Evolutionary conservation across 495 filamentous ascomycete genomes (phyloP).

Genomic region (Aspergillus campestris): DNA sequence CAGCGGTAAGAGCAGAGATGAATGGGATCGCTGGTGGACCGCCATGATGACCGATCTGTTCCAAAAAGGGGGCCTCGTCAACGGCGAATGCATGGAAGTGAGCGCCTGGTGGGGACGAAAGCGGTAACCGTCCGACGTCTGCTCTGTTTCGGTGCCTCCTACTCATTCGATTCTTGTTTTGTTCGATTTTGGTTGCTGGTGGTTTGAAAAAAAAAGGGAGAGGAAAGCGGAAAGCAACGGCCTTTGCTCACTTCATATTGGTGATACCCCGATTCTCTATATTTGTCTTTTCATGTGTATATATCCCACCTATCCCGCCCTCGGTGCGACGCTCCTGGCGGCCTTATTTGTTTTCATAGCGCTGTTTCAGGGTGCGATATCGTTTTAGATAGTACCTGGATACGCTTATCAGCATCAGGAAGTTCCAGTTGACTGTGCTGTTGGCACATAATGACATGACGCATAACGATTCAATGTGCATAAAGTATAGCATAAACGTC

Average conservation of each 20-base stretch:
- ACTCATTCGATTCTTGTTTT: too few species aligned
- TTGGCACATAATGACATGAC: conserved; percentile 1
- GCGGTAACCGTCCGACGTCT: conserved; percentile 22
- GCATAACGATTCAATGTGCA: too few species aligned
- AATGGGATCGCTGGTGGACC: conserved; percentile 87
- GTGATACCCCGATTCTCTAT: conserved; percentile 33
- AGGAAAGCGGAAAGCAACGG: conserved; percentile 18
- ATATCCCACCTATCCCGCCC: conserved; percentile 9
- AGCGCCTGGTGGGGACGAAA: conserved; percentile 93
- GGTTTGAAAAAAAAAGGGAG: conserved; percentile 10
- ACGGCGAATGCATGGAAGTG: conserved; percentile 85
- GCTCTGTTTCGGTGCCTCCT: too few species aligned
- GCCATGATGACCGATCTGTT: conserved; percentile 80
- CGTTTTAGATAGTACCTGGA: conserved; percentile 87
- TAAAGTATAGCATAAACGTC: too few species aligned
- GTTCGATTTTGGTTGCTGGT: conserved; percentile 8
- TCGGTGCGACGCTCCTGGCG: conserved; percentile 4
- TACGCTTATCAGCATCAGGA: conserved; percentile 11
- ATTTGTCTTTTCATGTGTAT: conserved; percentile 18
- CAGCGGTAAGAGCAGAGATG: conserved; percentile 77
- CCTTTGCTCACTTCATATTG: conserved; percentile 38
- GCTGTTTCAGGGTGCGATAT: conserved; percentile 78
- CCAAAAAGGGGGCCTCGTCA: conserved; percentile 65
- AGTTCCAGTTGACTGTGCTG: not conserved
- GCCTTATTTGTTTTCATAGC: conserved; percentile 53